phyloP scores from a whole-genome alignment of 176 grass and related monocot genomes.

The Triticum dicoccoides region DNA sequence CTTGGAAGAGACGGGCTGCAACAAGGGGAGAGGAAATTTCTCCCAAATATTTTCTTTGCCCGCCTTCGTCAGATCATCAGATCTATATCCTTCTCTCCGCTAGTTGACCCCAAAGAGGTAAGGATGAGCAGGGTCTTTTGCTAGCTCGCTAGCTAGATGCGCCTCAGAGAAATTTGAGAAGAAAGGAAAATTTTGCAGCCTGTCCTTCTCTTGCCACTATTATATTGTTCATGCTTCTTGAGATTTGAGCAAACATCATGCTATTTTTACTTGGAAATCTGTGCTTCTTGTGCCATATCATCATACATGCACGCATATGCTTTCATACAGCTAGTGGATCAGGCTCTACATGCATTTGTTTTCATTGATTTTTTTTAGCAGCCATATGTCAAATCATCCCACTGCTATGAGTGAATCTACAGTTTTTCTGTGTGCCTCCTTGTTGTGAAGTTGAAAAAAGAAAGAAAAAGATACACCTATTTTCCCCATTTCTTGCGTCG shows the following conservation, averaged over 20 bases:
- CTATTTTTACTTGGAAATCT: slow-evolving; percentile 37
- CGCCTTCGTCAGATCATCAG: slow-evolving; percentile 27
- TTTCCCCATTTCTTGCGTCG: slow-evolving; percentile 24
- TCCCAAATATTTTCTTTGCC: background rate
- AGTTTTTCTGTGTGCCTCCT: slow-evolving; percentile 34
- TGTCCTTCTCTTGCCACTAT: slow-evolving; percentile 24
- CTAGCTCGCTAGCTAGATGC: slow-evolving; percentile 19
- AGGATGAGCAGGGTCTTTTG: slow-evolving; percentile 25
- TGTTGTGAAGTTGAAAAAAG: slow-evolving; percentile 23
- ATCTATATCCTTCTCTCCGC: slow-evolving; percentile 32
- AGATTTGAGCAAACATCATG: slow-evolving; percentile 44
- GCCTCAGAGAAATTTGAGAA: slow-evolving; percentile 23
- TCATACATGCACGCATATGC: slow-evolving; percentile 40
- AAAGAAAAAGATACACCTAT: background rate
- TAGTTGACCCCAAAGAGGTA: slow-evolving; percentile 43
- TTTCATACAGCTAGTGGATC: slow-evolving; percentile 30
- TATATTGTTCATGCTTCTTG: slow-evolving; percentile 29
- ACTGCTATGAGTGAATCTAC: slow-evolving; percentile 24
- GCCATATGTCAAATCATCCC: slow-evolving; percentile 30
- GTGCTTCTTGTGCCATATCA: slow-evolving; percentile 47
- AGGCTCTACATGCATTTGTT: slow-evolving; percentile 15
- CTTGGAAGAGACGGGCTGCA: slow-evolving; percentile 34
- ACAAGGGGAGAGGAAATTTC: background rate
- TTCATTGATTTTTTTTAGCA: slow-evolving; percentile 20
- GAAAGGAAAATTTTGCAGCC: slow-evolving; percentile 9